A percentile compares a stretch with the other conserved stretches of the same genome.
Evolutionary conservation across 495 filamentous ascomycete genomes (phyloP).

Genomic region (Physcia stellaris): DNA sequence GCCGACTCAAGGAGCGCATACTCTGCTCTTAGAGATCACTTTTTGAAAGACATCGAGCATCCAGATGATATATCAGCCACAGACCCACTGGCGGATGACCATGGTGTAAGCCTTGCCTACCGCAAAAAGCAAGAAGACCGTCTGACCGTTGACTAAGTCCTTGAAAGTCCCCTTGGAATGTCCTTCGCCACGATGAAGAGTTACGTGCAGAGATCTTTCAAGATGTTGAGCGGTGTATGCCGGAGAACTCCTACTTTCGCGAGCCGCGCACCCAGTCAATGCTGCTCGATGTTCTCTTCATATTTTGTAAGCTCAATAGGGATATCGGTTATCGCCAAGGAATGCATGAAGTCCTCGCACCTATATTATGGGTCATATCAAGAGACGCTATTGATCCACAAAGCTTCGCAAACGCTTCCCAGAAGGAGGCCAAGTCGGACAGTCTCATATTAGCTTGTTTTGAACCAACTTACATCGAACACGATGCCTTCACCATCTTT

Average conservation of each 20-base stretch:
- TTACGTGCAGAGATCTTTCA: conserved; percentile 84
- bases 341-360: conserved; percentile 92
- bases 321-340: conserved; percentile 86
- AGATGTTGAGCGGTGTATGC: conserved; percentile 86
- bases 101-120: conserved; percentile 43
- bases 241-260: conserved; percentile 84
- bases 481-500: conserved; percentile 83
- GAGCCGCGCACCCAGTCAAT: conserved; percentile 63
- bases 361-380: conserved; percentile 77
- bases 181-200: conserved; percentile 67
- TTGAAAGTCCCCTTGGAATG: conserved; percentile 76
- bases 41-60: conserved; percentile 66
- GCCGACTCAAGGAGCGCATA: conserved; percentile 62
- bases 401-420: not conserved
- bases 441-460: conserved; percentile 49
- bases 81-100: conserved; percentile 80
- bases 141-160: conserved; percentile 30
- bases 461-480: conserved; percentile 62
- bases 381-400: conserved; percentile 58
- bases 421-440: conserved; percentile 19
- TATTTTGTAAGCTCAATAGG: conserved; percentile 88
- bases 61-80: conserved; percentile 60
- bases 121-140: conserved; percentile 8
- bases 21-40: conserved; percentile 52
- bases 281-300: conserved; percentile 78